Base-by-base conservation (phyloP, 1,139 yeast genomes). In the Diutina pseudorugosa region DNA sequence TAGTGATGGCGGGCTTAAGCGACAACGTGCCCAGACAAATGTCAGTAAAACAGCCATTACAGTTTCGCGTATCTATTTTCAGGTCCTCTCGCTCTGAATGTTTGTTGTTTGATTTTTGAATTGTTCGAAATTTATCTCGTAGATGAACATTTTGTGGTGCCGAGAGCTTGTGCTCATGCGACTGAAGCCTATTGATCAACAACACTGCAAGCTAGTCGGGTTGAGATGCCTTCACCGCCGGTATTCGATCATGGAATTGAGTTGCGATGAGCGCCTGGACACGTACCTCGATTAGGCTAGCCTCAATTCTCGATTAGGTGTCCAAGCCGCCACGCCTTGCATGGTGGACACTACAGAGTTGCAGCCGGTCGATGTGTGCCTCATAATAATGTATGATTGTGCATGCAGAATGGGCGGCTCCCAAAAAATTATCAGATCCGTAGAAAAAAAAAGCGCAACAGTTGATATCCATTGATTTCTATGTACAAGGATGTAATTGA, bases 401-500 rank as follows among this genome's bases (percentile, higher is more conserved):
- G 36, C 36, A 30, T 30, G n/a, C 36, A 12, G n/a, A 12, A 3
- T 30, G 36, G 36, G n/a, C 14, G 36, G 12, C 11, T 14, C 11
- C 4, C 5, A 12, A 30, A 9, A 30, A 30, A 9, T 9, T 30
- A 3, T 11, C 5, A 11, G 36, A 12, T 14, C 3, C n/a, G n/a
- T n/a, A n/a, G n/a, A n/a, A n/a, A 30, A 14, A 30, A 30, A 11
- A 11, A 30, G 4, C 2, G 36, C 36, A 30, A 30, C 36, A 30
- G 36, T 30, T 9, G n/a, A 11, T 30, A 30, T 30, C 36, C 36
- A 30, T 30, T 30, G 36, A 30, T 30, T 30, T 30, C 36, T 40
- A 40, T 40, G n/a, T 40, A 40, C 42, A 40, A 40, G 42, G 20
- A 40, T 16, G 20, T 40, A 57, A 54, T 47, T 7, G n/a, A 30